Evolutionary conservation across 2,329 filamentous ascomycete species (phyloP).

Genomic region (Atkinsonella texensis): DNA sequence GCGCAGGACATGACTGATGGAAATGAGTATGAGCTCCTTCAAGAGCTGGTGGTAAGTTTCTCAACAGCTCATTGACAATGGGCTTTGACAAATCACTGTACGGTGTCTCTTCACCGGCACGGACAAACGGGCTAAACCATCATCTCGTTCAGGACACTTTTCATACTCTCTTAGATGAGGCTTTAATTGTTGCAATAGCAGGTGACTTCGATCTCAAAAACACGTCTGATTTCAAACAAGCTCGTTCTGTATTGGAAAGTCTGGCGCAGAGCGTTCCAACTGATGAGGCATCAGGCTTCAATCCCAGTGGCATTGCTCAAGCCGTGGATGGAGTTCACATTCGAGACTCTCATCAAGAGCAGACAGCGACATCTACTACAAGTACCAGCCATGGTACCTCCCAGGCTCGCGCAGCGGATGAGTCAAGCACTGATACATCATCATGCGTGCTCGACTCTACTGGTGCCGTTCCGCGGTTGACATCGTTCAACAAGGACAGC

Average conservation of each 20-base stretch:
- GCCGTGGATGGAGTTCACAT: conserved; percentile 13
- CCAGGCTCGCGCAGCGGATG: conserved; percentile 14
- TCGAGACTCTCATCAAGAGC: background rate
- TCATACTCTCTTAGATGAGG: conserved; percentile 62
- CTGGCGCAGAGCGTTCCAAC: conserved; percentile 51
- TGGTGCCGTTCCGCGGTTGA: conserved; percentile 17
- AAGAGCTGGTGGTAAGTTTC: conserved; percentile 19
- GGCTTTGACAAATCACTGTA: background rate
- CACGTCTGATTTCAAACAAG: conserved; percentile 36
- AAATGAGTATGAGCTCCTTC: conserved; percentile 13
- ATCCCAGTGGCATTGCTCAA: conserved; percentile 59
- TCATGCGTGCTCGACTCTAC: conserved; percentile 13
- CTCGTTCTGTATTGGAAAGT: conserved; percentile 47
- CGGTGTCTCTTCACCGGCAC: too few relatives aligned
- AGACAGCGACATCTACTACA: conserved; percentile 13
- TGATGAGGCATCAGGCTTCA: conserved; percentile 67
- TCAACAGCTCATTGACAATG: background rate
- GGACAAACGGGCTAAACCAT: background rate
- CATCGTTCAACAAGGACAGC: conserved; percentile 28
- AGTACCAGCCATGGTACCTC: conserved; percentile 17
- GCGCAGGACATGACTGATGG: conserved; percentile 13
- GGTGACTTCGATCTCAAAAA: conserved; percentile 58
- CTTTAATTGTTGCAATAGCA: conserved; percentile 63
- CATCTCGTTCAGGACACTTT: conserved; percentile 47
- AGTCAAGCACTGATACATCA: conserved; percentile 15